phyloP scores from a whole-genome alignment of 345 rosid genomes.

The Heritiera fomes region DNA sequence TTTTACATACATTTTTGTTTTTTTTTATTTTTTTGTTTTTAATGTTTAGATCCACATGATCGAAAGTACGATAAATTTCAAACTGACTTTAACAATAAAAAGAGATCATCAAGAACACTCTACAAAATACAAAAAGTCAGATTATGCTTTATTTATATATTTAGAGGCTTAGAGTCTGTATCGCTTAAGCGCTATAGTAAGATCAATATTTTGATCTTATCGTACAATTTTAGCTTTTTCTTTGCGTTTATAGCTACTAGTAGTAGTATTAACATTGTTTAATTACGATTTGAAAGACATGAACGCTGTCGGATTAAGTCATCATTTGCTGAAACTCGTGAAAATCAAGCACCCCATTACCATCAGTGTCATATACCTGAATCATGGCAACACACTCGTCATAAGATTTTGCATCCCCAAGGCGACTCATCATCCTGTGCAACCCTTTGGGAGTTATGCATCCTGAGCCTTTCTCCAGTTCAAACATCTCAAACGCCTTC shows the following conservation, averaged over 20 bases:
- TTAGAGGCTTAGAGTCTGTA: too few species aligned
- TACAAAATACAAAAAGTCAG: neutral
- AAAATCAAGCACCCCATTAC: slow-evolving; percentile 85
- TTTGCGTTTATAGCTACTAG: too few species aligned
- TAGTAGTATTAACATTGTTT: neutral
- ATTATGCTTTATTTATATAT: neutral
- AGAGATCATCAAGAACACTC: neutral
- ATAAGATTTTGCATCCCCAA: slow-evolving; percentile 65
- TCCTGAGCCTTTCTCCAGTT: slow-evolving; percentile 73
- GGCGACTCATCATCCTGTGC: slow-evolving; percentile 69
- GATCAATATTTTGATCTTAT: too few species aligned
- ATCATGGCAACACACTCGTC: slow-evolving; percentile 90
- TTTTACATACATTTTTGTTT: too few species aligned
- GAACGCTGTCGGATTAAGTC: slow-evolving; percentile 23
- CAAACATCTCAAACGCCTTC: slow-evolving; percentile 88
- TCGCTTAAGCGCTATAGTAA: too few species aligned
- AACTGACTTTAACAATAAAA: too few species aligned
- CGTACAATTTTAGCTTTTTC: too few species aligned
- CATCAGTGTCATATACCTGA: slow-evolving; percentile 65
- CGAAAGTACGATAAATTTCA: too few species aligned
- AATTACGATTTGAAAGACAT: neutral
- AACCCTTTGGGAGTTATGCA: slow-evolving; percentile 76
- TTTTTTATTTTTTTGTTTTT: too few species aligned
- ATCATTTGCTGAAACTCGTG: slow-evolving; percentile 87
- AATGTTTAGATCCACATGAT: too few species aligned